phyloP scores from a whole-genome alignment of 805 yeast genomes.

The Barnettozyma sp. region DNA sequence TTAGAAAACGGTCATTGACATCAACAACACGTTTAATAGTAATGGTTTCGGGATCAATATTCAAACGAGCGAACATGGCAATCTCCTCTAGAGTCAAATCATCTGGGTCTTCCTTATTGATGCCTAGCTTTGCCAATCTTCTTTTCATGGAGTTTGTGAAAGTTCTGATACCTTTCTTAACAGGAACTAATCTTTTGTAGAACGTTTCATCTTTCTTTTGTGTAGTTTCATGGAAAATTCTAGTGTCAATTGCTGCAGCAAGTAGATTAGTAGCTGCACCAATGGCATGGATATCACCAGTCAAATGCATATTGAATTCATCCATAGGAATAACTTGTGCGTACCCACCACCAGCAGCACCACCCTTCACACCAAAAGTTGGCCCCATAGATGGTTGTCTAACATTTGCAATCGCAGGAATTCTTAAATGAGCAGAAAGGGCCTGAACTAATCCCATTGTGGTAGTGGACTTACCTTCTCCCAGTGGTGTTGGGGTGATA shows the following conservation, averaged over 20 bases:
- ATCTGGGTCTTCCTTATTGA: conserved; percentile 63
- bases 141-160: conserved; percentile 63
- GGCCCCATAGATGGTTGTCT: conserved; percentile 90
- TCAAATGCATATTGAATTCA: conserved; percentile 78
- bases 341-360: conserved; percentile 89
- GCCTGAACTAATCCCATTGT: conserved; percentile 81
- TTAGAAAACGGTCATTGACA: conserved; percentile 83
- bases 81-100: conserved; percentile 66
- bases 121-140: conserved; percentile 63
- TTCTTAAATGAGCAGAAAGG: conserved; percentile 64
- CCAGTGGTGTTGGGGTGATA: conserved; percentile 80
- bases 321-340: conserved; percentile 87
- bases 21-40: conserved; percentile 93
- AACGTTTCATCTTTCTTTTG: conserved; percentile 65
- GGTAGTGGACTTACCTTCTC: conserved; percentile 82
- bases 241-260: conserved; percentile 81
- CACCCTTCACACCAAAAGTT: conserved; percentile 83
- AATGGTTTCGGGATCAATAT: conserved; percentile 77
- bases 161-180: conserved; percentile 59
- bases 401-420: conserved; percentile 70
- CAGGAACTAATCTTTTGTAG: conserved; percentile 69
- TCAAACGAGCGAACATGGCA: conserved; percentile 55
- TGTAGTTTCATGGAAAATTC: conserved; percentile 78
- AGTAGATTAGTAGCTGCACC: conserved; percentile 74
- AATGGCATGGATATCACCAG: conserved; percentile 84